Base-by-base conservation (phyloP, 768 basidiomycete genomes). In the Pleurotus platypus region DNA sequence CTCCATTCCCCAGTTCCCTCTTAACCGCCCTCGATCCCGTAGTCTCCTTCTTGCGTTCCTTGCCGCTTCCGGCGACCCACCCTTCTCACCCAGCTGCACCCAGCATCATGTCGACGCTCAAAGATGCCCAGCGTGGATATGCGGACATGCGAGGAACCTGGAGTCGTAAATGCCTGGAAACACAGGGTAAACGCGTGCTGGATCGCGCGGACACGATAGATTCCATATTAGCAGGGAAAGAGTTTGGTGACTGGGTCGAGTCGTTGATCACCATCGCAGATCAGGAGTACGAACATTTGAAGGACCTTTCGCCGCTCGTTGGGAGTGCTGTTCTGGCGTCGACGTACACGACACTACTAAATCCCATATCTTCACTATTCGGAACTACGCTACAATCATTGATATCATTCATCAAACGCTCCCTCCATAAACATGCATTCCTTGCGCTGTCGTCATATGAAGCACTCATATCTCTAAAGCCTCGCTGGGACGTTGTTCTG, bases 61-160 rank as follows among this genome's bases (percentile, higher is more conserved):
- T 93, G 5, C 91, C 91, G 0, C 66, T 90, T 0, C 91, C 91
- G 0, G 75, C 86, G 0, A 91, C 91, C 0, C 90, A 93, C 62
- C 91, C 91, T 1, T 89, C 90, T 0, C 90, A 93, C 65, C 89
- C 89, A 0, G 89, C 89, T 5, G 82, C 89, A 0, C 77, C 76
- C 4, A 74, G 75, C 2, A 92, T 92, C 45, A 72, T 84, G 18
- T 64, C 78, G 2, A 85, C 87, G 1, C 68, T 94, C 6, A 83
- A 78, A 63, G 91, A 93, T 16, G 89, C 90, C 5, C 90, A 91
- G 69, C 78, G 79, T 56, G 91, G 91, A 1, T 92, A 90, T 60
- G 91, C 89, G 0, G 90, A 92, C 61, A 93, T 93, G 90, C 81
- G 92, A 24, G 90, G 90, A 9, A 78, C 75, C 11, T 93, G 92